Base-by-base conservation (phyloP, 1,139 yeast genomes). In the Geotrichum siamense region DNA sequence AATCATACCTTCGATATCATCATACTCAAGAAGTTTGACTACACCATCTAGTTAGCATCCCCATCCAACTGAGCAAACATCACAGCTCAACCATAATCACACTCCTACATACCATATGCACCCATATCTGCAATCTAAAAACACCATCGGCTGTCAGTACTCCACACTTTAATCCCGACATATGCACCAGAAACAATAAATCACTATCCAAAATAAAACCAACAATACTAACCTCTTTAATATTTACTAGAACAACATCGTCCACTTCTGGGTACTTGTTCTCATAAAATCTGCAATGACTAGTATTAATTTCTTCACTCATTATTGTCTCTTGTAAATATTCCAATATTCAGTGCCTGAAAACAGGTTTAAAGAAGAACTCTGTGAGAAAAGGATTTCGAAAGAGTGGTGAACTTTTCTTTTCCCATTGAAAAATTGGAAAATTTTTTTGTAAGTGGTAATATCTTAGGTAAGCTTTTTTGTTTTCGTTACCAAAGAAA, bases 201-300 rank as follows among this genome's bases (percentile, higher is more conserved):
- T n/a, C 27, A 47, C 41, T 39, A 42, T 36, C 39, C 36, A 34
- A 19, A 17, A 15, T 17, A 28, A 12, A 29, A 26, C 2, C 16
- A 21, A 10, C 6, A 8, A 20, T 13, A 41, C 49, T 16, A 33
- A 47, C 50, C 39, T 87, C 96, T 72, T 86, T 95, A 60, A 91
- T 98, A 67, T 91, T 91, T 62, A 91, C 98, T 91, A 91, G 89
- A 53, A 91, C 97, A 56, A 91, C 94, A 65, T 93, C 98, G 58
- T 91, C 98, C 61, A 93, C 94, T 68, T 91, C 99, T 51, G 99
- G 99, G 72, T 82, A 91, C 68, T 89, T 89, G 78, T 89, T 91
- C 68, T 91, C 98, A 65, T 91, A 91, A 70, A 83, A 93, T 72
- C 99, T 82, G 72, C 96, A 89, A 66, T 85, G 80, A 43, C 94